Evolutionary conservation across 139 green algal genomes (phyloP).

Genomic region (Dunaliella primolecta): DNA sequence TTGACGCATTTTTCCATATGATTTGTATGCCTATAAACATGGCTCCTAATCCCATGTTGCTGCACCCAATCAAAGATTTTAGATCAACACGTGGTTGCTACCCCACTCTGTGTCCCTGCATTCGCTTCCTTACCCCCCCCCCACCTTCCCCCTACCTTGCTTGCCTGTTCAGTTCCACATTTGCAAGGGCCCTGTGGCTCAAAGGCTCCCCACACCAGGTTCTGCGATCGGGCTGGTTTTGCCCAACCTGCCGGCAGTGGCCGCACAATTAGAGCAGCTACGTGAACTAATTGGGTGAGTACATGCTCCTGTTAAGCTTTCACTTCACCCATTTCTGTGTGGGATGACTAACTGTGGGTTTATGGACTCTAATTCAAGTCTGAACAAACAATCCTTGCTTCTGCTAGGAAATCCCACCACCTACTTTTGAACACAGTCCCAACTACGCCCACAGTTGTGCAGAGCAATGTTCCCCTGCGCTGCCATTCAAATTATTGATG

Average conservation of each 20-base stretch:
- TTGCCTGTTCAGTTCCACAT: slow-evolving; percentile 39
- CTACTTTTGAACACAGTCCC: background rate
- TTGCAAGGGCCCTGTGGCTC: background rate
- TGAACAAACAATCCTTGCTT: background rate
- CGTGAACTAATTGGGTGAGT: slow-evolving; percentile 13
- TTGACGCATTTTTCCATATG: no score
- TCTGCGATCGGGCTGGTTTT: slow-evolving; percentile 19
- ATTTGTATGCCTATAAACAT: no score
- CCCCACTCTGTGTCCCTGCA: no score
- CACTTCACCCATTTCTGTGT: no score
- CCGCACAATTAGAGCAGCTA: slow-evolving; percentile 11
- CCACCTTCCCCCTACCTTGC: no score
- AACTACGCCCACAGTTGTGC: background rate
- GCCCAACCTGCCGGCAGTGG: slow-evolving; percentile 3
- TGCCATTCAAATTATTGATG: no score
- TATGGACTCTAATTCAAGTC: background rate
- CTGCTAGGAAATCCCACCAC: background rate
- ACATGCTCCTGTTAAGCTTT: no score
- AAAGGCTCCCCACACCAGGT: slow-evolving; percentile 14
- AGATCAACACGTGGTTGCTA: no score
- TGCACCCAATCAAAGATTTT: no score
- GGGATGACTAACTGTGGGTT: background rate
- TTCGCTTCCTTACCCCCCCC: no score
- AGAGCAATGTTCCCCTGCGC: no score
- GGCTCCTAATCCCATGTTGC: no score